These are phyloP conservation scores for Gossypium laxum DNA, from an alignment of 441 rosid genomes.

Conservation along the genomic window DNA sequence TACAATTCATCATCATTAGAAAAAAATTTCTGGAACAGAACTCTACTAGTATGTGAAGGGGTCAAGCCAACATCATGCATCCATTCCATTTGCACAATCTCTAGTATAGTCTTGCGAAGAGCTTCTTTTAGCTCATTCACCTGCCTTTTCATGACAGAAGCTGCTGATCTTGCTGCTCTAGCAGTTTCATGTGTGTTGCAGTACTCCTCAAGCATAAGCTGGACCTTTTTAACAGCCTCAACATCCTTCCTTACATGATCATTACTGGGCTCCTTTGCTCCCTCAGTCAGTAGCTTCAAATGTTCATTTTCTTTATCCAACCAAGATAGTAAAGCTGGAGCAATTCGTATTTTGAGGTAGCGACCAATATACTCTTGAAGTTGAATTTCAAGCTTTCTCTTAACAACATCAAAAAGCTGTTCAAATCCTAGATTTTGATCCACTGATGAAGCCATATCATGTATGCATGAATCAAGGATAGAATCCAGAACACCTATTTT, in stretches of 20 bases:
- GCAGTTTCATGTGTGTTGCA: slow-evolving; percentile 85
- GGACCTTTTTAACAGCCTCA: slow-evolving; percentile 51
- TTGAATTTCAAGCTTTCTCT: slow-evolving; percentile 73
- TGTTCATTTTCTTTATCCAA: slow-evolving; percentile 59
- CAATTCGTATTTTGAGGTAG: slow-evolving; percentile 56
- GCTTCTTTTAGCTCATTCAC: slow-evolving; percentile 65
- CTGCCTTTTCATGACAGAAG: slow-evolving; percentile 63
- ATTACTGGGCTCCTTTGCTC: slow-evolving; percentile 30
- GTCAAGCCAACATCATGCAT: slow-evolving; percentile 53
- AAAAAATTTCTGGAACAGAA: slow-evolving; percentile 51
- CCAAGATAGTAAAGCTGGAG: slow-evolving; percentile 58
- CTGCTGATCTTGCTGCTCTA: slow-evolving; percentile 76
- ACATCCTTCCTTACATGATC: slow-evolving; percentile 44
- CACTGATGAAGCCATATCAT: slow-evolving; percentile 59
- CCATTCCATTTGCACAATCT: slow-evolving; percentile 94
- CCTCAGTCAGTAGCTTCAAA: slow-evolving; percentile 42
- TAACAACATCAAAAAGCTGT: slow-evolving; percentile 67
- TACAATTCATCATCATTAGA: slow-evolving; percentile 42
- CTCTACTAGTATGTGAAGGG: slow-evolving; percentile 56
- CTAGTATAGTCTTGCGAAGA: slow-evolving; percentile 61
- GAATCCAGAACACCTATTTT: slow-evolving; percentile 68
- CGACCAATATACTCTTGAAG: slow-evolving; percentile 60
- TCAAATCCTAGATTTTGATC: slow-evolving; percentile 86
- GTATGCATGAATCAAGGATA: slow-evolving; percentile 81
- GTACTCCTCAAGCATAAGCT: slow-evolving; percentile 78